Percentiles rank a stretch among this genome's conserved stretches.
phyloP scores from a whole-genome alignment of 441 rosid species.

The Arabidopsis hybrid region DNA sequence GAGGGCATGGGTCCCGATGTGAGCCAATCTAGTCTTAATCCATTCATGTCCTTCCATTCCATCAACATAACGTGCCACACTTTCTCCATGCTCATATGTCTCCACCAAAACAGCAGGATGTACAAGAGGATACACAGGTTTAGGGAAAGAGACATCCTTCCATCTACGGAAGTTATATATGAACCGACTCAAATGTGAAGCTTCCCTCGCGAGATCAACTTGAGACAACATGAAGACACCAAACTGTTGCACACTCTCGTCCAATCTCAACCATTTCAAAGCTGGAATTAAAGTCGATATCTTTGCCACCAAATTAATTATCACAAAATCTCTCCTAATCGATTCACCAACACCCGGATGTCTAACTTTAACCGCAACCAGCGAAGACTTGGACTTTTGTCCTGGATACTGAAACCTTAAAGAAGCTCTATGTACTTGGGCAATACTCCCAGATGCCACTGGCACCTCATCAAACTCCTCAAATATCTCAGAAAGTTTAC shows the following conservation, averaged over 20 bases:
- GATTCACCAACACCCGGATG: conserved; percentile 99
- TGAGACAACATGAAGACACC: conserved; percentile 99
- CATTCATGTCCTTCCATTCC: conserved; percentile 76
- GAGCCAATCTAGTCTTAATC: conserved; percentile 90
- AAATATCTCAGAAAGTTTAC: conserved; percentile 88
- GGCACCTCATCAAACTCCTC: conserved; percentile 93
- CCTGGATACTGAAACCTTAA: conserved; percentile 90
- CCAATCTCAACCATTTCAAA: conserved; percentile 94
- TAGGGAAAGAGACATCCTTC: conserved; percentile 99
- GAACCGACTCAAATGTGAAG: conserved; percentile 96
- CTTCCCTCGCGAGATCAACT: conserved; percentile 99
- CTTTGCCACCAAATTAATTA: conserved; percentile 85
- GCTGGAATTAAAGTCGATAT: conserved; percentile 79
- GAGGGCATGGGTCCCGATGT: conserved; percentile 98
- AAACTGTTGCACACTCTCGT: conserved; percentile 98
- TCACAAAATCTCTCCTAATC: conserved; percentile 91
- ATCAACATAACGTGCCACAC: conserved; percentile 88
- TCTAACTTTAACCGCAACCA: conserved; percentile 98
- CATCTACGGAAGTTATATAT: conserved; percentile 93
- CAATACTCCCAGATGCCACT: conserved; percentile 98
- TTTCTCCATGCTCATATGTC: conserved; percentile 95
- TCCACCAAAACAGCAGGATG: conserved; percentile 99
- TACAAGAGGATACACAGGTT: conserved; percentile 97
- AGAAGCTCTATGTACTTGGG: conserved; percentile 97
- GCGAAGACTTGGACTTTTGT: conserved; percentile 71